A percentile compares a stretch with the other conserved stretches of the same genome.
Conservation (phyloP, 169 alveolate species). For the Eimeria necatrix region DNA sequence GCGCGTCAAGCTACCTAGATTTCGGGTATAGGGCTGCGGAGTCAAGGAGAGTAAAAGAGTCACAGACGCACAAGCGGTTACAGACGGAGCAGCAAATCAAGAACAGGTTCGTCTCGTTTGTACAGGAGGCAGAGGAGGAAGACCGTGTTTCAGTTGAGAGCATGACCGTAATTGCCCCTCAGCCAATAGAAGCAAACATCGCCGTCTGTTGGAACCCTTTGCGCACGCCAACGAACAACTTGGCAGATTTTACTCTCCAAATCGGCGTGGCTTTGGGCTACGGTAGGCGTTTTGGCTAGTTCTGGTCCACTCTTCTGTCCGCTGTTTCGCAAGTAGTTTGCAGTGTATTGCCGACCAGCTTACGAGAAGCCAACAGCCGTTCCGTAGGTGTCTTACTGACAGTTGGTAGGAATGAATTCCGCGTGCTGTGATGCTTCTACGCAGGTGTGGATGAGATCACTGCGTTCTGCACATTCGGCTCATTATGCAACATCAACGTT, state of each 20-base stretch:
- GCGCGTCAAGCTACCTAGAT: too few relatives aligned
- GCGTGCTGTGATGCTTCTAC: not conserved
- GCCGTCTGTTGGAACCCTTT: constrained; percentile 74
- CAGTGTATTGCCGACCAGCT: too few relatives aligned
- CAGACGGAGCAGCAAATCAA: not conserved
- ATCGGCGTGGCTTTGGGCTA: constrained; percentile 65
- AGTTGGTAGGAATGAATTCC: too few relatives aligned
- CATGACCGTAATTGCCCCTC: constrained; percentile 37
- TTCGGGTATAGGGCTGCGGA: too few relatives aligned
- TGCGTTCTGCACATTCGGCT: constrained; percentile 58
- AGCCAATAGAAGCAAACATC: not conserved
- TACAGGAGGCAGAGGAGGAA: not conserved
- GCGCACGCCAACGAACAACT: not conserved
- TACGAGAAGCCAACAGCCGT: not conserved
- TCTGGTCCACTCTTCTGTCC: too few relatives aligned
- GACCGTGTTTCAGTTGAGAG: not conserved
- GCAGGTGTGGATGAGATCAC: constrained; percentile 13
- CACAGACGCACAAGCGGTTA: not conserved
- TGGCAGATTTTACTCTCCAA: constrained; percentile 71
- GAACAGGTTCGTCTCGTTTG: not conserved
- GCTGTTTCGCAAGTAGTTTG: too few relatives aligned
- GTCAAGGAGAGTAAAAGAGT: too few relatives aligned
- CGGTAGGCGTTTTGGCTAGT: constrained; percentile 33
- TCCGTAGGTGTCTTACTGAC: not conserved
- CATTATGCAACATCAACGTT: constrained; percentile 43